Evolutionary conservation across 1,284 basidiomycete genomes (phyloP).

Genomic region (Coniophora puteana): DNA sequence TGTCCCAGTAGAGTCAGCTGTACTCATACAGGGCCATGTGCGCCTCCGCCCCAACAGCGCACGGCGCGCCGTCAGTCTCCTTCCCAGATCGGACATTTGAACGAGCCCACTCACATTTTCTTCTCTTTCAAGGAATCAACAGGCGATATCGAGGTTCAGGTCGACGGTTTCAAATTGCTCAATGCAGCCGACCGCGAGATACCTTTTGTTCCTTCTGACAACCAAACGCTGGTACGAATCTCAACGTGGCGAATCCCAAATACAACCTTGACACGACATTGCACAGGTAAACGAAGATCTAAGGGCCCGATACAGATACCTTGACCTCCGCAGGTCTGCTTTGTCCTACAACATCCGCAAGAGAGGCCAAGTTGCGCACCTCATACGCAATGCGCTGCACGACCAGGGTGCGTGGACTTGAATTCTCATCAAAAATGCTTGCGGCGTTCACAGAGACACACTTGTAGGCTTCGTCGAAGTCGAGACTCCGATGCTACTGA

Average conservation of each 20-base stretch:
- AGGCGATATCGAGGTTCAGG: conserved; percentile 79
- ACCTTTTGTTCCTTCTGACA: conserved; percentile 81
- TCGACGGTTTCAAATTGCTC: conserved; percentile 68
- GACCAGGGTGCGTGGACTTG: conserved; percentile 52
- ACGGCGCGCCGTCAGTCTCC: conserved; percentile 46
- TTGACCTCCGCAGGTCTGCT: conserved; percentile 78
- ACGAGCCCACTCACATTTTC: conserved; percentile 4
- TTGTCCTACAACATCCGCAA: conserved; percentile 78
- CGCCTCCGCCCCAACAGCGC: conserved; percentile 58
- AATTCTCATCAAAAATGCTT: no score
- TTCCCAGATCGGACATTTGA: conserved; percentile 1
- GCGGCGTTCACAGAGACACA: conserved; percentile 11
- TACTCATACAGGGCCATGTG: conserved; percentile 73
- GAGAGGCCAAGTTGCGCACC: conserved; percentile 77
- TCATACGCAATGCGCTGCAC: conserved; percentile 73
- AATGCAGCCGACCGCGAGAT: conserved; percentile 71
- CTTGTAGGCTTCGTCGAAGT: conserved; percentile 81
- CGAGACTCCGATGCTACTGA: conserved; percentile 90
- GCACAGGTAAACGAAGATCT: conserved; percentile 80
- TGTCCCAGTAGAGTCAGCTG: conserved; percentile 72
- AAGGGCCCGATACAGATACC: conserved; percentile 80
- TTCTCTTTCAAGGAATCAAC: conserved; percentile 43
- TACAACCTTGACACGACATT: conserved; percentile 17
- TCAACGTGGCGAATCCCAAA: conserved; percentile 10
- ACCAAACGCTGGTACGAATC: conserved; percentile 62